Conservation (phyloP, 306 rosid species). For the Abrus pulchellus region DNA sequence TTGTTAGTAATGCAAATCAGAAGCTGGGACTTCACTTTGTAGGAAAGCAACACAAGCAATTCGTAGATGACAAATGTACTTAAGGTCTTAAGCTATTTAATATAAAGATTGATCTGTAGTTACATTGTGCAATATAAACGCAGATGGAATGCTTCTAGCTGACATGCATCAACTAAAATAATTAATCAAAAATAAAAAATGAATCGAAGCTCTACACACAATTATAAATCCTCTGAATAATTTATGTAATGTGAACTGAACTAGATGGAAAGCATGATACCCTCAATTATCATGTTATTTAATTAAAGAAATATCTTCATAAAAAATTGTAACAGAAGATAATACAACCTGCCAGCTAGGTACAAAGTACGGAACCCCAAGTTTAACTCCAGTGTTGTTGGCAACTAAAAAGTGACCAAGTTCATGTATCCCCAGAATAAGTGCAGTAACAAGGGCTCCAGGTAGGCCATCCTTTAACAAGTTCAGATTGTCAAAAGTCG, state of each 20-base stretch:
- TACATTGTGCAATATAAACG: slow-evolving; percentile 29
- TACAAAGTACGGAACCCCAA: slow-evolving; percentile 91
- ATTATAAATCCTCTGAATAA: slow-evolving; percentile 21
- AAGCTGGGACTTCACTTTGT: slow-evolving; percentile 13
- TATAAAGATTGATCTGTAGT: slow-evolving; percentile 31
- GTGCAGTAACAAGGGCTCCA: slow-evolving; percentile 88
- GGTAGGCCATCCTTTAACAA: slow-evolving; percentile 90
- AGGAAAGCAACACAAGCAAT: slow-evolving; percentile 40
- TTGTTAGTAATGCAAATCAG: slow-evolving; percentile 32
- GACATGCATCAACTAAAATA: slow-evolving; percentile 30
- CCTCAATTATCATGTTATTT: neutral
- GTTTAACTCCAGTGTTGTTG: slow-evolving; percentile 68
- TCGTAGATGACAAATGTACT: slow-evolving; percentile 28
- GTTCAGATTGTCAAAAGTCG: slow-evolving; percentile 87
- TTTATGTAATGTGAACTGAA: slow-evolving; percentile 4
- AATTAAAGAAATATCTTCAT: slow-evolving; percentile 16
- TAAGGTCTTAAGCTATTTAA: slow-evolving; percentile 11
- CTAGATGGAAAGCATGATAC: slow-evolving; percentile 40
- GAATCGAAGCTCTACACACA: neutral
- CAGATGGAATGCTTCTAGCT: slow-evolving; percentile 21
- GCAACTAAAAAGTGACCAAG: slow-evolving; percentile 82
- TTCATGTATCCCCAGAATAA: slow-evolving; percentile 84
- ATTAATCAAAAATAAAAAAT: neutral
- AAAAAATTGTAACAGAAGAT: slow-evolving; percentile 31
- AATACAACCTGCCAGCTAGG: slow-evolving; percentile 98